Evolutionary conservation across 2,329 filamentous ascomycete genomes (phyloP), one percentile per base, ranked within the genome.

Genomic region (Aspergillus niger): DNA sequence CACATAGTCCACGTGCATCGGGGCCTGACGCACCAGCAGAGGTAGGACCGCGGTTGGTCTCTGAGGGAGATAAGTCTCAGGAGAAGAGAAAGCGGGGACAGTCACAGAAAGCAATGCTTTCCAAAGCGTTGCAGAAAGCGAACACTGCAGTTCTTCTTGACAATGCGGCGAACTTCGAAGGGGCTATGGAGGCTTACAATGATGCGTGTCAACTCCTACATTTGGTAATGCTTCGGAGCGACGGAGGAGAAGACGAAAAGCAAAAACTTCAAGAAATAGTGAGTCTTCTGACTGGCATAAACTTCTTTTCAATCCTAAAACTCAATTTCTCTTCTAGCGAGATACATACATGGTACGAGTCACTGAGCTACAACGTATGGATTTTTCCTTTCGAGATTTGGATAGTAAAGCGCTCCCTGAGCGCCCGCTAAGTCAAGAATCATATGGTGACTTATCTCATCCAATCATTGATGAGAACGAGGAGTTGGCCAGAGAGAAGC

Each of bases 121-220:
- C 94, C n/a, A 91, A 91, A 69, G 95, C 95, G 0, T 81, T 99
- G 57, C 90, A 96, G 73, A 97, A 97, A 78, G 95, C 95, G 53
- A 97, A 99, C 72, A 94, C 91, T 11, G 95, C 95, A 22, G 95
- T 99, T 26, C 85, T 97, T 67, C 85, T 99, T 43, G 95, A 99
- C 78, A 98, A 97, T 84, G 92, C 92, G 13, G 91, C 95, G 70
- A 97, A 98, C 72, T 94, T 95, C 64, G 91, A 94, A 74, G 92
- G 91, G 43, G 95, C 95, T 17, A 89, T 96, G 72, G 87, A 92
- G 70, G 92, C 94, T 13, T 99, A 99, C 74, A 83, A 86, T 10
- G 95, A 99, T 77, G 95, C 96, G 3, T 99, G 95, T 73, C 86
- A 89, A 58, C 82, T 99, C 61, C 80, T 99, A 57, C 89, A 94